Evolutionary conservation across 2,329 filamentous ascomycete species (phyloP).

Genomic region (Ilyonectria mors-panacis): DNA sequence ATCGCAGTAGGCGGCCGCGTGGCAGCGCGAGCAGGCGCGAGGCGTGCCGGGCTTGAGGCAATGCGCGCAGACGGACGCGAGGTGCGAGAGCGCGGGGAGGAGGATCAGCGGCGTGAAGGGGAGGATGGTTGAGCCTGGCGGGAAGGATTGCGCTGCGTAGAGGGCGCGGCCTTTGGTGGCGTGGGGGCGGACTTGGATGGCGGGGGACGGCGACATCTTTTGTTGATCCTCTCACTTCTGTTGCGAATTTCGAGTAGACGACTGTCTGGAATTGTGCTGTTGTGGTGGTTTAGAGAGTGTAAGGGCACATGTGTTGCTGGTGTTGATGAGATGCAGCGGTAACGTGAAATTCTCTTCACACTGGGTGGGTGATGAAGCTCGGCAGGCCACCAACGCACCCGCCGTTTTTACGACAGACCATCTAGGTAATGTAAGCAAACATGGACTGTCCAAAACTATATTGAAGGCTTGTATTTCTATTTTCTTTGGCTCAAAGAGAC

Average conservation of each 20-base stretch:
- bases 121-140: slow-evolving; percentile 63
- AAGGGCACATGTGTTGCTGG: background rate
- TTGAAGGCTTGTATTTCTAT: background rate
- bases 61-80: slow-evolving; percentile 63
- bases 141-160: slow-evolving; percentile 58
- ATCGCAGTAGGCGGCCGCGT: slow-evolving; percentile 68
- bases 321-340: background rate
- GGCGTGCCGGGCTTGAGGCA: slow-evolving; percentile 58
- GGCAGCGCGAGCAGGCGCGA: slow-evolving; percentile 68
- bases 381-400: slow-evolving; percentile 11
- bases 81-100: slow-evolving; percentile 61
- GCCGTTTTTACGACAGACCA: background rate
- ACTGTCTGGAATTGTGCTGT: too few relatives aligned
- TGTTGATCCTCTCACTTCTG: too few relatives aligned
- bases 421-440: background rate
- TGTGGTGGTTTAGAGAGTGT: background rate
- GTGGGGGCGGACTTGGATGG: slow-evolving; percentile 48
- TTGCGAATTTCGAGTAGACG: background rate
- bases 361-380: slow-evolving; percentile 27
- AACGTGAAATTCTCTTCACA: slow-evolving; percentile 36
- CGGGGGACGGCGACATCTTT: slow-evolving; percentile 35
- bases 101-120: slow-evolving; percentile 62
- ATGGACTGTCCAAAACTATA: background rate
- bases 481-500: background rate
- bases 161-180: slow-evolving; percentile 63